A percentile compares a stretch with the other conserved stretches of the same genome.
These are phyloP conservation scores for Smallanthus sonchifolius DNA, from an alignment of 129 eudicot genomes.

Conservation along the genomic window DNA sequence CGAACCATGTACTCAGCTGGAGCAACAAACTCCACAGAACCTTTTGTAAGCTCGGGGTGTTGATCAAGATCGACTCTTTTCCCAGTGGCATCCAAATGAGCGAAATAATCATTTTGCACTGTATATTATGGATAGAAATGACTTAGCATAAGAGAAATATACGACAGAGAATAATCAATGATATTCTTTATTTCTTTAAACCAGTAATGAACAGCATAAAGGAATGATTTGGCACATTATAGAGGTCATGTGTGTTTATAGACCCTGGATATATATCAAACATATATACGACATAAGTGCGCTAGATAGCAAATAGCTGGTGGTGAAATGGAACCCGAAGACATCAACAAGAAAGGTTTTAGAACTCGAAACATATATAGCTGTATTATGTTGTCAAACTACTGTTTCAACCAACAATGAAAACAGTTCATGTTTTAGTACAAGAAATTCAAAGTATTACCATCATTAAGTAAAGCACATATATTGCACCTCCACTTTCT, in stretches of 20 bases:
- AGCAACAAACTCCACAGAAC: slow-evolving; percentile 93
- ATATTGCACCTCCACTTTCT: slow-evolving; percentile 99
- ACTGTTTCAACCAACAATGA: slow-evolving; percentile 3
- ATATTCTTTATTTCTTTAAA: slow-evolving; percentile 7
- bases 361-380: neutral
- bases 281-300: neutral
- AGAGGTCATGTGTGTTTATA: slow-evolving; percentile 4
- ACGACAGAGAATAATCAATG: slow-evolving; percentile 4
- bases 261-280: neutral
- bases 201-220: neutral
- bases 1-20: slow-evolving; percentile 99
- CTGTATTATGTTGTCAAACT: neutral
- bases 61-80: slow-evolving; percentile 81
- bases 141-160: slow-evolving; percentile 14
- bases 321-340: neutral
- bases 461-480: slow-evolving; percentile 95
- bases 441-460: slow-evolving; percentile 41
- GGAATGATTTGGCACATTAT: slow-evolving; percentile 7
- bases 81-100: slow-evolving; percentile 80
- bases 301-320: slow-evolving; percentile 1
- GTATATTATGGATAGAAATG: slow-evolving; percentile 25
- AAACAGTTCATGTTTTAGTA: slow-evolving; percentile 1
- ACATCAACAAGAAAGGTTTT: neutral
- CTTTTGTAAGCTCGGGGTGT: slow-evolving; percentile 90
- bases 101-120: slow-evolving; percentile 89